These are phyloP conservation scores for Endoconidiophora laricicola DNA, from an alignment of 2,329 filamentous ascomycete species.

Conservation along the genomic window DNA sequence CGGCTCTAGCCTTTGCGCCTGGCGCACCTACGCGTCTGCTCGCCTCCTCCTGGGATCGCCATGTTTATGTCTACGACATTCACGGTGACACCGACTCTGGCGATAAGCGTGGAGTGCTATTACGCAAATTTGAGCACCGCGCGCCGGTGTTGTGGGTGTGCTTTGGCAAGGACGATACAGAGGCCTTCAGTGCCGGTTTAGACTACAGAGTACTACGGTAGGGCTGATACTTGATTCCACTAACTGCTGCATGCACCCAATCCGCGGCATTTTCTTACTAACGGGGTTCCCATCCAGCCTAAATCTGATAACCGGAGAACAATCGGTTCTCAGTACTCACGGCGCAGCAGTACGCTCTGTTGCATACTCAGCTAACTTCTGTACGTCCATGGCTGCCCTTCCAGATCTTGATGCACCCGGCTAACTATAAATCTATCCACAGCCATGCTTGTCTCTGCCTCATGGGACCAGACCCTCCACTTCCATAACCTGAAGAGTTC, in stretches of 20 bases:
- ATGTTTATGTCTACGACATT: slow-evolving; percentile 78
- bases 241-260: slow-evolving; percentile 9
- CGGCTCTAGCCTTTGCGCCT: slow-evolving; percentile 71
- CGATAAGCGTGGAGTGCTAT: slow-evolving; percentile 41
- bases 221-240: slow-evolving; percentile 13
- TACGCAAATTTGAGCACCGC: slow-evolving; percentile 61
- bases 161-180: slow-evolving; percentile 67
- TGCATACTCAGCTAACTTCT: slow-evolving; percentile 61
- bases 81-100: slow-evolving; percentile 23
- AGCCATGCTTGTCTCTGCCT: slow-evolving; percentile 70
- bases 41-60: slow-evolving; percentile 90
- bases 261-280: not conserved
- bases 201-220: slow-evolving; percentile 74
- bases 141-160: slow-evolving; percentile 83
- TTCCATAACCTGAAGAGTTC: slow-evolving; percentile 50
- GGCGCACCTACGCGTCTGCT: slow-evolving; percentile 57
- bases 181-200: slow-evolving; percentile 72
- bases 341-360: slow-evolving; percentile 64
- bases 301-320: slow-evolving; percentile 53
- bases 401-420: not conserved
- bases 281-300: slow-evolving; percentile 25
- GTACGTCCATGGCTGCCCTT: slow-evolving; percentile 24
- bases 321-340: slow-evolving; percentile 65
- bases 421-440: slow-evolving; percentile 1
- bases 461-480: slow-evolving; percentile 86